Base-by-base conservation (phyloP, 2,329 filamentous ascomycete species). In the Nigrospora osmanthi region DNA sequence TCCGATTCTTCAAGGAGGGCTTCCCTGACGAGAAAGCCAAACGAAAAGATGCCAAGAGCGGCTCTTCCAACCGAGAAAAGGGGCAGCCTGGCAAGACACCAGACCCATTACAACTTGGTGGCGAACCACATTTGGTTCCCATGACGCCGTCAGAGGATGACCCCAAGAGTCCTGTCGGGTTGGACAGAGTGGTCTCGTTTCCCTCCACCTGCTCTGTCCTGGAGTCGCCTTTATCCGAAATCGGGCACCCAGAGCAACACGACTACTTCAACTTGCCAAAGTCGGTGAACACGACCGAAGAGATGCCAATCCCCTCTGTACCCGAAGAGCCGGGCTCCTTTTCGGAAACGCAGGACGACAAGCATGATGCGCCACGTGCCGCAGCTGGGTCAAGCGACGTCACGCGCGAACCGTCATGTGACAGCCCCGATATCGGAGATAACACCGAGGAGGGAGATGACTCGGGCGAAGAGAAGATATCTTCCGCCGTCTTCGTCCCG, bases 391-490 rank as follows among this genome's bases (percentile, higher is more conserved):
- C 34, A 35, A n/a, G 6, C 5, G 34, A 35, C 12, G 43, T 58
- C 35, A 35, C 49, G 43, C 62, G 62, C 47, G 63, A 65, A 42
- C 55, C 62, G 43, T 70, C 69, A 45, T 63, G 59, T 53, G 65
- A 62, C 49, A 66, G 61, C 47, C 62, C 62, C 41, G 68, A 67
- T 34, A 54, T 52, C 49, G 59, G 65, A 40, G 65, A 68, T 42
- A 62, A 59, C 39, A 60, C 62, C 40, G 70, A 73, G 49, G 73
- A 78, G 38, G 71, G 67, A 15, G 76, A 80, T 35, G 76, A 80
- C 46, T 89, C 85, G 13, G 84, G 87, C 47, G 82, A 87, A 60
- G 87, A 93, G 62, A 87, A 91, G 63, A 89, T 93, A 50, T 89
- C 85, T n/a, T 91, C 86, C 31, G 87, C 87, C 19, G 74, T 89